These are phyloP conservation scores for Phyllosticta citribraziliensis DNA, from an alignment of 2,329 filamentous ascomycete species.

Conservation along the genomic window DNA sequence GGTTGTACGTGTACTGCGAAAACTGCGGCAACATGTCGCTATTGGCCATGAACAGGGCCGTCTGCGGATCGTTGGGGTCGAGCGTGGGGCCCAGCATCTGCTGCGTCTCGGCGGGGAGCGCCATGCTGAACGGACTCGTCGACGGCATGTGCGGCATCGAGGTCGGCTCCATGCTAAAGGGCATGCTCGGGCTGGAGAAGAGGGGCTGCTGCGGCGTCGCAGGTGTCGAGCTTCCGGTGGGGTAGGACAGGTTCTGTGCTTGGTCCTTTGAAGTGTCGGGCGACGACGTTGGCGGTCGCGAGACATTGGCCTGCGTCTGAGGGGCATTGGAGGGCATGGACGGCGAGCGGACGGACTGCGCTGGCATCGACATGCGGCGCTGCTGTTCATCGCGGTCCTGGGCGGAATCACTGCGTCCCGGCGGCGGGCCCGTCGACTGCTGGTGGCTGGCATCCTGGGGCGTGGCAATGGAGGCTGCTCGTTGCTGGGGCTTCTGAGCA, in stretches of 20 bases:
- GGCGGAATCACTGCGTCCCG: conserved; percentile 15
- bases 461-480: conserved; percentile 36
- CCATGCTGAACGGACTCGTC: conserved; percentile 38
- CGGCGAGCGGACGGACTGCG: conserved; percentile 18
- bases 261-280: not conserved
- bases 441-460: conserved; percentile 26
- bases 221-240: not conserved
- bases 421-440: conserved; percentile 18
- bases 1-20: conserved; percentile 36
- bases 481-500: conserved; percentile 29
- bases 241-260: not conserved
- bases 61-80: conserved; percentile 36
- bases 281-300: not conserved
- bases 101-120: conserved; percentile 44
- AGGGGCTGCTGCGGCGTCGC: conserved; percentile 15
- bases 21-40: conserved; percentile 32
- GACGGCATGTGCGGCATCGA: conserved; percentile 18
- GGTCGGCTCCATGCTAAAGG: conserved; percentile 17
- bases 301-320: conserved; percentile 4
- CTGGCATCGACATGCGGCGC: conserved; percentile 36
- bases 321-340: conserved; percentile 11
- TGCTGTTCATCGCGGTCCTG: conserved; percentile 18
- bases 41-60: conserved; percentile 37
- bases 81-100: conserved; percentile 40
- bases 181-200: conserved; percentile 14